Conservation (phyloP, 2,329 filamentous ascomycete genomes). For the Penicillium sp. region DNA sequence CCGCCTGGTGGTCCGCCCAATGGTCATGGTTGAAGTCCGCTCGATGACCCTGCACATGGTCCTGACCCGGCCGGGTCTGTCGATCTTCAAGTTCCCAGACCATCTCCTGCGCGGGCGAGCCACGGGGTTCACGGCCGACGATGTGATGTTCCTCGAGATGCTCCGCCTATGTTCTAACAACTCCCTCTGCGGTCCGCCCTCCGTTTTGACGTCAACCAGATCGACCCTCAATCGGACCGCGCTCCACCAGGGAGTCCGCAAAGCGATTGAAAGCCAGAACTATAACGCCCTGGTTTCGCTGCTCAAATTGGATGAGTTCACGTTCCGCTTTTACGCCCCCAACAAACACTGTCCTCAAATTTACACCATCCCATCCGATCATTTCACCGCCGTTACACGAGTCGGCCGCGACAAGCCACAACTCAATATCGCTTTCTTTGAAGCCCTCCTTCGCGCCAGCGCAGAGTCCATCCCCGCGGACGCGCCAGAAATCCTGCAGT, state of each 20-base stretch:
- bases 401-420: slow-evolving; percentile 16
- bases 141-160: slow-evolving; percentile 32
- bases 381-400: slow-evolving; percentile 30
- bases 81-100: slow-evolving; percentile 22
- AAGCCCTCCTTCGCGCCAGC: slow-evolving; percentile 32
- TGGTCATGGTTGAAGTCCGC: slow-evolving; percentile 17
- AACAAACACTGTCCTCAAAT: background rate
- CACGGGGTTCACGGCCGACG: slow-evolving; percentile 25
- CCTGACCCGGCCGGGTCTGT: slow-evolving; percentile 18
- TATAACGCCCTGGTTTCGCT: slow-evolving; percentile 27
- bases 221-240: slow-evolving; percentile 25
- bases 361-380: slow-evolving; percentile 29
- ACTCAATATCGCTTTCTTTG: slow-evolving; percentile 23
- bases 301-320: slow-evolving; percentile 35
- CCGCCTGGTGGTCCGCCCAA: slow-evolving; percentile 17
- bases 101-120: slow-evolving; percentile 25
- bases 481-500: slow-evolving; percentile 32
- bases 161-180: slow-evolving; percentile 27
- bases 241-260: slow-evolving; percentile 37
- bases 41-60: slow-evolving; percentile 2
- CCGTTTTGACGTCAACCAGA: background rate
- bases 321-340: slow-evolving; percentile 14
- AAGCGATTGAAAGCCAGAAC: slow-evolving; percentile 33
- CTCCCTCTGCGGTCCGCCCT: background rate
- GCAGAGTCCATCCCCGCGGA: slow-evolving; percentile 35